These are phyloP conservation scores for Solidago caesia DNA, from an alignment of 129 eudicot species.

Conservation along the genomic window DNA sequence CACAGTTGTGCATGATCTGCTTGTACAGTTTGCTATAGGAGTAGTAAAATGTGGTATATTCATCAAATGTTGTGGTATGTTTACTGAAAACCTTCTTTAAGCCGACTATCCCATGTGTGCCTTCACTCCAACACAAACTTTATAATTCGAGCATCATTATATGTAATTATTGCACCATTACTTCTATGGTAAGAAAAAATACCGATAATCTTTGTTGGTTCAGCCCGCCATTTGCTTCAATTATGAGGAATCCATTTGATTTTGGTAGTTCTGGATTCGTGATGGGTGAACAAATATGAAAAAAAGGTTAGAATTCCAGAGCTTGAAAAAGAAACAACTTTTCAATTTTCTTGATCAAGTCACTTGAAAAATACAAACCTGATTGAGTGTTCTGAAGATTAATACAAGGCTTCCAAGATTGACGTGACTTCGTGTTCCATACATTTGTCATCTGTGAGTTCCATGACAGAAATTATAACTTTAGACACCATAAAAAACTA, in stretches of 20 bases:
- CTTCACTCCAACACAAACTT: conserved; percentile 5
- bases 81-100: neutral
- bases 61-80: too few species aligned
- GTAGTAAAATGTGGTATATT: too few species aligned
- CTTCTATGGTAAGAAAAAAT: conserved; percentile 29
- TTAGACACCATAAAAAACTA: neutral
- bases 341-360: conserved; percentile 1
- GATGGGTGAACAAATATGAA: conserved; percentile 17
- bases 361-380: conserved; percentile 52
- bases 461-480: conserved; percentile 5
- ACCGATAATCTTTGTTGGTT: conserved; percentile 98
- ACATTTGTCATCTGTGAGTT: conserved; percentile 59
- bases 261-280: conserved; percentile 57
- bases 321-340: neutral
- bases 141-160: neutral
- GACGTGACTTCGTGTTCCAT: conserved; percentile 71
- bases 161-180: neutral
- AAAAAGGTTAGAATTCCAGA: neutral
- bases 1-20: too few species aligned
- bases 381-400: conserved; percentile 48
- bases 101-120: neutral
- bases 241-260: conserved; percentile 86
- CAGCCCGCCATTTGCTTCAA: conserved; percentile 98
- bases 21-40: too few species aligned
- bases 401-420: conserved; percentile 85